Conservation (phyloP, 192 early-diverging fungal genomes). For the Chytriomyces confervae region DNA sequence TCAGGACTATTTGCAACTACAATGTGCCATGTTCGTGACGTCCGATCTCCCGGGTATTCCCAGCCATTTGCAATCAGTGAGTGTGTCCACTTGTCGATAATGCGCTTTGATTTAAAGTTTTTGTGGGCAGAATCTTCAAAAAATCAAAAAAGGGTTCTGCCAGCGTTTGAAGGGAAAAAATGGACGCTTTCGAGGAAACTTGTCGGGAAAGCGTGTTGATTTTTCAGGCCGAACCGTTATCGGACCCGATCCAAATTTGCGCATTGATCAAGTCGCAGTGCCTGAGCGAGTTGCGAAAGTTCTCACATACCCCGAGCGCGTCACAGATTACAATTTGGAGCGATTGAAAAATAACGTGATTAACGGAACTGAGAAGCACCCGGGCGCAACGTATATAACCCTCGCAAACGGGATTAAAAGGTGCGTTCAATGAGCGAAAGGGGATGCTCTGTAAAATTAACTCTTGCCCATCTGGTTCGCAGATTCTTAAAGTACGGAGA, state of each 20-base stretch:
- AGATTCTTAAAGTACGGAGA: conserved; percentile 78
- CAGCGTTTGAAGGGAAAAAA: conserved; percentile 99
- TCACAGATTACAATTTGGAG: conserved; percentile 88
- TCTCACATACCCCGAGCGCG: conserved; percentile 95
- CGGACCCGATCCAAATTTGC: conserved; percentile 97
- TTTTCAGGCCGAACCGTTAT: conserved; percentile 99
- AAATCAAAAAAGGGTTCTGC: conserved; percentile 82
- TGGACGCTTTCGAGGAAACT: conserved; percentile 97
- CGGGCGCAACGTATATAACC: conserved; percentile 89
- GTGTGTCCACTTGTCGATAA: neutral
- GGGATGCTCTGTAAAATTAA: neutral
- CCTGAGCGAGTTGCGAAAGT: conserved; percentile 88
- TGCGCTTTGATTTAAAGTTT: conserved; percentile 50
- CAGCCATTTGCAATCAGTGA: conserved; percentile 51
- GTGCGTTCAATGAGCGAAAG: conserved; percentile 19
- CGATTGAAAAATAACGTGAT: conserved; percentile 73
- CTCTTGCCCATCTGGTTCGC: too few relatives aligned
- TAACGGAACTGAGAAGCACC: conserved; percentile 89
- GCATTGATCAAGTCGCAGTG: conserved; percentile 95
- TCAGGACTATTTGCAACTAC: conserved; percentile 95
- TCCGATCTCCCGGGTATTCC: conserved; percentile 93
- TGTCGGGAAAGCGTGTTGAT: conserved; percentile 99
- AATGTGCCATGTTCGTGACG: conserved; percentile 96
- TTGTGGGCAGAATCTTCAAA: conserved; percentile 50
- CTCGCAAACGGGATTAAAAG: conserved; percentile 48